phyloP scores from a whole-genome alignment of 768 basidiomycete genomes.

The Lactarius sp. region DNA sequence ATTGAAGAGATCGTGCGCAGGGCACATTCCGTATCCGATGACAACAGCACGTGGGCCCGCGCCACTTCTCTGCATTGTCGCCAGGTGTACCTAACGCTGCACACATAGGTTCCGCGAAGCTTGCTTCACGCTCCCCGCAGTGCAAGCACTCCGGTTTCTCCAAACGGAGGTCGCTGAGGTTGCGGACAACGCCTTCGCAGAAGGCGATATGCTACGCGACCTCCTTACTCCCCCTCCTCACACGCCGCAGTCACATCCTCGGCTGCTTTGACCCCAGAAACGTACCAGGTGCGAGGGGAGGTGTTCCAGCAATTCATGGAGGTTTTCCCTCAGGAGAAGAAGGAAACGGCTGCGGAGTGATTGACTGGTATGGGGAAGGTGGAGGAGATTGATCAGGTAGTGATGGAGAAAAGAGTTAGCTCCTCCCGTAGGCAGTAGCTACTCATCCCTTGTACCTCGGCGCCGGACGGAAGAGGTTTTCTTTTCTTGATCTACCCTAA shows the following conservation, averaged over 20 bases:
- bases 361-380: constrained; percentile 40
- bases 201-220: constrained; percentile 61
- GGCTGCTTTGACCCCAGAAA: constrained; percentile 36
- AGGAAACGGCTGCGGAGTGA: constrained; percentile 61
- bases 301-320: constrained; percentile 64
- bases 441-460: not conserved
- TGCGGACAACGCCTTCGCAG: constrained; percentile 60
- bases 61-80: not conserved
- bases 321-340: constrained; percentile 58
- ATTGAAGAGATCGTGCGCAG: constrained; percentile 54
- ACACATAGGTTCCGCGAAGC: constrained; percentile 70
- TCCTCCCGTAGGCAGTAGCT: not conserved
- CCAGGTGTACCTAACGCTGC: not conserved
- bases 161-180: constrained; percentile 64
- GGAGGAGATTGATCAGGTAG: constrained; percentile 11
- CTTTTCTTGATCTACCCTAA: too few relatives aligned
- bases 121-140: constrained; percentile 55
- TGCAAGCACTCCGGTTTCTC: constrained; percentile 67
- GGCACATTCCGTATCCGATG: constrained; percentile 60
- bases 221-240: constrained; percentile 60
- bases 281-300: constrained; percentile 60
- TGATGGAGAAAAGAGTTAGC: not conserved
- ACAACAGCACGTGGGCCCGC: constrained; percentile 52
- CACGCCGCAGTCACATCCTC: constrained; percentile 25
- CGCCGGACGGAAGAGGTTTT: too few relatives aligned